phyloP scores from a whole-genome alignment of 1,139 yeast species.

The Trichomonascaceae sp. region DNA sequence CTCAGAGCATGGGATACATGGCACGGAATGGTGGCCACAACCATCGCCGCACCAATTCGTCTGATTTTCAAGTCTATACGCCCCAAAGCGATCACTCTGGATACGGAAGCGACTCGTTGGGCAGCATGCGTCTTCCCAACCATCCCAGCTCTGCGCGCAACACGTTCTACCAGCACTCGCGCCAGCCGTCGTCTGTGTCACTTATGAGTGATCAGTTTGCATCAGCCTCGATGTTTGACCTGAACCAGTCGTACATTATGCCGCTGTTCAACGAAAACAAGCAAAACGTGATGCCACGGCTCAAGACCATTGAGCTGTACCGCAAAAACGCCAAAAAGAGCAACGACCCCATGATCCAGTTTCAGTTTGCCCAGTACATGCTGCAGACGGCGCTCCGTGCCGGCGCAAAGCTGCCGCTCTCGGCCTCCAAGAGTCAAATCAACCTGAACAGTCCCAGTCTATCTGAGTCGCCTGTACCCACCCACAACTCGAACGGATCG shows the following conservation, averaged over 20 bases:
- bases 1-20: too few species aligned
- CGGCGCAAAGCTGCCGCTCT: constrained; percentile 1
- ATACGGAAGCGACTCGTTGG: not conserved
- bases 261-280: constrained; percentile 20
- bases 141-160: not conserved
- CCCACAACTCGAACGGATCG: not conserved
- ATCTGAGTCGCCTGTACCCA: too few species aligned
- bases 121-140: constrained; percentile 1
- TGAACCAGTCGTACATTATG: constrained; percentile 21
- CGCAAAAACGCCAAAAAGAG: constrained; percentile 74
- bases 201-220: constrained; percentile 16
- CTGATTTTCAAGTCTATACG: too few species aligned
- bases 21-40: too few species aligned
- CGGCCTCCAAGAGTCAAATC: not conserved
- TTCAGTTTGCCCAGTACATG: constrained; percentile 87
- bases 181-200: constrained; percentile 9
- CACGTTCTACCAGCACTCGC: constrained; percentile 1
- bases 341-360: constrained; percentile 72
- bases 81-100: not conserved
- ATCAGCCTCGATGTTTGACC: constrained; percentile 19
- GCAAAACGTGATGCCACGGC: constrained; percentile 48
- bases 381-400: constrained; percentile 56
- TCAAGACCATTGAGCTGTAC: constrained; percentile 79
- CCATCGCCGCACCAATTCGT: too few species aligned
- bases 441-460: not conserved